Base-by-base conservation (phyloP, 192 early-diverging fungal genomes). In the Allomyces macrogynus region DNA sequence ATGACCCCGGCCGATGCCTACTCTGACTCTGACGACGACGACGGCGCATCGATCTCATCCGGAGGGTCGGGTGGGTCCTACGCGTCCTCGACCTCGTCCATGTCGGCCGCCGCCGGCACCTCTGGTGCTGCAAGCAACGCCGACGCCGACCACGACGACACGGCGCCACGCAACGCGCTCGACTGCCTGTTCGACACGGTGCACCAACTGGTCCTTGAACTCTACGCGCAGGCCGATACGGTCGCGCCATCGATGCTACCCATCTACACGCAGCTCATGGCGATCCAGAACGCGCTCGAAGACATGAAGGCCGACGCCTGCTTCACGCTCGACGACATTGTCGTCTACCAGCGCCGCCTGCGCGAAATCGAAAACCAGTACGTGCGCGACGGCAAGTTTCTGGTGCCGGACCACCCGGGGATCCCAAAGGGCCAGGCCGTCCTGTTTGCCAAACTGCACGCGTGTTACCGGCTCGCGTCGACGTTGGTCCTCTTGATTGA, bases 381-480 rank as follows among this genome's bases (percentile, higher is more conserved):
- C 49, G 49, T 57, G 49, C 49, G 49, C 49, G 49, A 57, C 49
- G 49, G 49, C 49, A 57, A 57, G 16, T 57, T 57, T n/a, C 49
- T 57, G 1, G 49, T 57, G 16, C 49, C 49, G 16, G 49, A n/a
- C 12, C 49, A 57, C 49, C 49, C 49, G 20, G 49, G 49, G 3
- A 57, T 57, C 49, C 49, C 49, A 4, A 57, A 57, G 16, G 49
- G 49, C 49, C 49, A 57, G 49, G 49, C 49, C 16, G 49, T 57
- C 16, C 49, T 57, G 49, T 57, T 57, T 57, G 12, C 49, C 49
- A 57, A 57, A 57, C 12, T 57, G 49, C 12, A 57, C 49, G 12
- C 12, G 16, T 57, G 49, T n/a, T 57, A 57, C 49, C 49, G 49
- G 49, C 49, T 57, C 49, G 49, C 49, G 49, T 14, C 49, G 49